Evolutionary conservation across 768 basidiomycete species (phyloP).

Genomic region (Auricularia sp.): DNA sequence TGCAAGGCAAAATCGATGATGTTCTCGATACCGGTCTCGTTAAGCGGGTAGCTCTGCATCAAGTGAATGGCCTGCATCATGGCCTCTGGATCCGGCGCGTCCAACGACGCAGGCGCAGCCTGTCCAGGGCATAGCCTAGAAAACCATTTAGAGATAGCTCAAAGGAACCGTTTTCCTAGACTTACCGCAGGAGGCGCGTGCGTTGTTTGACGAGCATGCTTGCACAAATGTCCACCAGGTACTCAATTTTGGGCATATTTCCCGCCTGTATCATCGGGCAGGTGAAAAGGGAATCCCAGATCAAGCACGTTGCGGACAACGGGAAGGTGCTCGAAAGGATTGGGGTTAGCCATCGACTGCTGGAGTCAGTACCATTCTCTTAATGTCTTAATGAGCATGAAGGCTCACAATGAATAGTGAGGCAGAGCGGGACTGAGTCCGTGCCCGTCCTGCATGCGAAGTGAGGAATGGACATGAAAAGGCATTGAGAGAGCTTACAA

Average conservation of each 20-base stretch:
- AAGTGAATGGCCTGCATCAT: slow-evolving; percentile 58
- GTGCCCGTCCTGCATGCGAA: slow-evolving; percentile 36
- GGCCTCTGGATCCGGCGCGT: slow-evolving; percentile 41
- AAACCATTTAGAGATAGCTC: background rate
- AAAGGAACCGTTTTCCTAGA: slow-evolving; percentile 8
- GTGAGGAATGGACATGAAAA: background rate
- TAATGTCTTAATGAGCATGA: background rate
- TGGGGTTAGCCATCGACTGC: slow-evolving; percentile 66
- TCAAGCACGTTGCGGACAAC: slow-evolving; percentile 40
- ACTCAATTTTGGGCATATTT: slow-evolving; percentile 53
- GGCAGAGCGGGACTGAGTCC: slow-evolving; percentile 63
- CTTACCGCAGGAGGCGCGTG: slow-evolving; percentile 42
- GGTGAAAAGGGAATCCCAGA: slow-evolving; percentile 68
- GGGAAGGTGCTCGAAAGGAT: slow-evolving; percentile 67
- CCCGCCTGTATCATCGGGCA: slow-evolving; percentile 41
- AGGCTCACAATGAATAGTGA: slow-evolving; percentile 69
- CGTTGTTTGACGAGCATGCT: slow-evolving; percentile 56
- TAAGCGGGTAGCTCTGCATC: slow-evolving; percentile 55
- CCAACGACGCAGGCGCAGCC: background rate
- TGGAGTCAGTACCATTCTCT: background rate
- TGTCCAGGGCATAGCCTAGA: slow-evolving; percentile 14
- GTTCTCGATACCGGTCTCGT: slow-evolving; percentile 54
- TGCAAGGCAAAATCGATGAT: slow-evolving; percentile 60
- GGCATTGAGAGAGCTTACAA: slow-evolving; percentile 33
- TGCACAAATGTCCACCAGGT: slow-evolving; percentile 58